Evolutionary conservation across 257 asterid species (phyloP).

Genomic region (Solanum commersonii): DNA sequence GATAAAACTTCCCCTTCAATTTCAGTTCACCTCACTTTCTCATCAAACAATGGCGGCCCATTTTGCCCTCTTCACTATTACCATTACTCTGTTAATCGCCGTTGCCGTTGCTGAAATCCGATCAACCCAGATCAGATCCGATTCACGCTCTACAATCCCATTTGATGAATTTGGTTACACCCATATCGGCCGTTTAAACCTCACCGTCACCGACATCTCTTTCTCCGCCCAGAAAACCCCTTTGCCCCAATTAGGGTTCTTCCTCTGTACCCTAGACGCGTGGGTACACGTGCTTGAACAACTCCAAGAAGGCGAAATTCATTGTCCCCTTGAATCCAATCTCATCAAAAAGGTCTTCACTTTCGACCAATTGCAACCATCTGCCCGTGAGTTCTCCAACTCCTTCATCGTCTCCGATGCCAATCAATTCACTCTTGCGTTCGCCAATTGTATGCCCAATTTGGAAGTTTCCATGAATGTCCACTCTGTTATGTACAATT

Average conservation of each 20-base stretch:
- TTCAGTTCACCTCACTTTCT: not conserved
- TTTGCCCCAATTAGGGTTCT: conserved; percentile 12
- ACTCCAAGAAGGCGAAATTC: not conserved
- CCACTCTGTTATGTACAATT: not conserved
- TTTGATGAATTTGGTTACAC: conserved; percentile 26
- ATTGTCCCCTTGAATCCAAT: not conserved
- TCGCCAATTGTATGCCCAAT: not conserved
- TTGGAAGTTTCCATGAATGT: not conserved
- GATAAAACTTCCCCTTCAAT: not conserved
- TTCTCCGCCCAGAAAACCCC: not conserved
- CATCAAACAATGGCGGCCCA: not conserved
- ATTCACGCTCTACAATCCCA: conserved; percentile 17
- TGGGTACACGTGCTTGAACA: not conserved
- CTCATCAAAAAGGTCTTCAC: not conserved
- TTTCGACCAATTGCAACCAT: not conserved
- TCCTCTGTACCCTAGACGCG: conserved; percentile 1
- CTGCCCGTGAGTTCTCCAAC: not conserved
- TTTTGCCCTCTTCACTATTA: not conserved
- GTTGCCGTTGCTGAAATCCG: conserved; percentile 9
- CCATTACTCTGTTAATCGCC: not conserved
- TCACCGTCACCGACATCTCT: conserved; percentile 6
- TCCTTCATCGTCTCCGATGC: not conserved
- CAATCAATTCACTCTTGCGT: not conserved
- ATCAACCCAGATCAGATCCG: conserved; percentile 16
- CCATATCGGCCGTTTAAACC: conserved; percentile 17